Conservation (phyloP, 2,329 filamentous ascomycete genomes). For the Apiospora saccharicola region DNA sequence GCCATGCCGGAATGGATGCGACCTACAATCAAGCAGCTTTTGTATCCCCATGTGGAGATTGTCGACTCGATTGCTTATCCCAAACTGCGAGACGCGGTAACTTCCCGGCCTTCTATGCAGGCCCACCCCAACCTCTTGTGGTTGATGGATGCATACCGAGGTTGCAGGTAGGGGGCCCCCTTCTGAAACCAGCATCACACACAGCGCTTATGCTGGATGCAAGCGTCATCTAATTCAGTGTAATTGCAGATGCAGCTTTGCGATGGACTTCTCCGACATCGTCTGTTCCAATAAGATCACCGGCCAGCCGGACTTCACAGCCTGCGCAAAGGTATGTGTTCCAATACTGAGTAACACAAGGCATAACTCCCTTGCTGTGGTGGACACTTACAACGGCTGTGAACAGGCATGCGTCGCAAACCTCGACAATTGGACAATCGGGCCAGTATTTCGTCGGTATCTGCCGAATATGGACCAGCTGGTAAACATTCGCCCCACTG, state of each 20-base stretch:
- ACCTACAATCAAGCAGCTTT: conserved; percentile 6
- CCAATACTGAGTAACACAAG: neutral
- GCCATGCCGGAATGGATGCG: conserved; percentile 22
- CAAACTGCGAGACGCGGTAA: conserved; percentile 6
- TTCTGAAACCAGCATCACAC: neutral
- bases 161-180: neutral
- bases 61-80: conserved; percentile 5
- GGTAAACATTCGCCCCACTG: neutral
- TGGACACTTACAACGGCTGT: neutral
- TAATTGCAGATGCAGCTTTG: neutral
- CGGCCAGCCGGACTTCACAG: conserved; percentile 20
- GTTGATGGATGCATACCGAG: conserved; percentile 7
- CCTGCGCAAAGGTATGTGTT: conserved; percentile 1
- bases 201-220: neutral
- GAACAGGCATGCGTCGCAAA: conserved; percentile 15
- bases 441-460: conserved; percentile 3
- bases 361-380: neutral
- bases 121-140: conserved; percentile 15
- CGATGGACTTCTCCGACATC: neutral
- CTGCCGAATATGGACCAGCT: conserved; percentile 15
- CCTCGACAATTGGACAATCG: conserved; percentile 14
- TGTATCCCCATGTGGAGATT: conserved; percentile 22
- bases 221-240: neutral
- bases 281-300: conserved; percentile 9
- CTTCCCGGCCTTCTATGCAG: conserved; percentile 6